These are phyloP conservation scores for Fusarium subglutinans DNA, from an alignment of 2,329 filamentous ascomycete species.

Conservation along the genomic window DNA sequence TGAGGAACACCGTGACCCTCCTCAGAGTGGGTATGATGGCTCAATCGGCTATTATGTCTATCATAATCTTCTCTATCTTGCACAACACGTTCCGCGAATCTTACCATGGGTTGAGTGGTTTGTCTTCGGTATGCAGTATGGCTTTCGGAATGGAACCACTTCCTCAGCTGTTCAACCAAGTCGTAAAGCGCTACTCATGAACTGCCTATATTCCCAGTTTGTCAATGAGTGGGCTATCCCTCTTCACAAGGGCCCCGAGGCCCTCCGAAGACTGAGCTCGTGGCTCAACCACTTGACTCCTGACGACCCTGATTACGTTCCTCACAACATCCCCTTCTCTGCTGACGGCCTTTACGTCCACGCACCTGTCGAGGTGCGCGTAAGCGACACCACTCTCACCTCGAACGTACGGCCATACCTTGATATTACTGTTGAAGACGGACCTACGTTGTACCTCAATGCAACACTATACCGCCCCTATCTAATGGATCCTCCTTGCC, in stretches of 20 bases:
- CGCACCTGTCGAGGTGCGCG: slow-evolving; percentile 90
- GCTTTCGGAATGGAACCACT: slow-evolving; percentile 76
- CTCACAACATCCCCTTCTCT: slow-evolving; percentile 80
- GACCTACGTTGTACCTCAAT: slow-evolving; percentile 86
- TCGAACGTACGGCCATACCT: slow-evolving; percentile 58
- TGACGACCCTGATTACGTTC: slow-evolving; percentile 70
- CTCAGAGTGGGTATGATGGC: slow-evolving; percentile 81
- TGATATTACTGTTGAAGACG: slow-evolving; percentile 74
- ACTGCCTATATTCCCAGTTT: slow-evolving; percentile 97
- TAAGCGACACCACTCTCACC: slow-evolving; percentile 71
- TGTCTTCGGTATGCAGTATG: slow-evolving; percentile 97
- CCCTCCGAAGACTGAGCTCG: slow-evolving; percentile 80
- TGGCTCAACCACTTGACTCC: slow-evolving; percentile 78
- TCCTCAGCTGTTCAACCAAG: slow-evolving; percentile 83
- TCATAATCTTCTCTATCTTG: slow-evolving; percentile 86
- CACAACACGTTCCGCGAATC: slow-evolving; percentile 79
- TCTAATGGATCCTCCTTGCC: slow-evolving; percentile 78
- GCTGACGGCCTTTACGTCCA: slow-evolving; percentile 84
- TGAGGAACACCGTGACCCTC: slow-evolving; percentile 66
- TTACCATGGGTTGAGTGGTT: slow-evolving; percentile 95
- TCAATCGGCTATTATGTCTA: slow-evolving; percentile 87
- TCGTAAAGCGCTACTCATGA: slow-evolving; percentile 86
- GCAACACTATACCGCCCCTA: slow-evolving; percentile 90
- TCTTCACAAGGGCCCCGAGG: slow-evolving; percentile 85
- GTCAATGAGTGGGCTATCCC: slow-evolving; percentile 99